Percentiles rank a stretch among this genome's conserved stretches.
Evolutionary conservation across 139 green algal species (phyloP).

Genomic region (Coelastrella sp.): DNA sequence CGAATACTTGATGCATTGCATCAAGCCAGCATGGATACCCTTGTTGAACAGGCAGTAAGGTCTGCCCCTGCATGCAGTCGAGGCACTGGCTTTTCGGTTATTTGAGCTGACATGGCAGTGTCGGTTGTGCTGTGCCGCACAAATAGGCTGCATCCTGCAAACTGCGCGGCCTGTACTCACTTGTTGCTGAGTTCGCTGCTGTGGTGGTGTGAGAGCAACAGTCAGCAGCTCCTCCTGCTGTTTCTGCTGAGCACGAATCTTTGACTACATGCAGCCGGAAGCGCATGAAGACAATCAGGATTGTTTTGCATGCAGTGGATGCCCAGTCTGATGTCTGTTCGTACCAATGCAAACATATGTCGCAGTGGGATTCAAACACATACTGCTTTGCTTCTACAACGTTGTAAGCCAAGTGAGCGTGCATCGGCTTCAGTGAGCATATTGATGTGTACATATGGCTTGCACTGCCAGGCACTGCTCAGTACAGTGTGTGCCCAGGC

Average conservation of each 20-base stretch:
- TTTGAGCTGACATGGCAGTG: too few relatives aligned
- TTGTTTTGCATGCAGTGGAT: background rate
- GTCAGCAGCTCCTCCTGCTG: constrained; percentile 6
- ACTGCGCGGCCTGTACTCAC: too few relatives aligned
- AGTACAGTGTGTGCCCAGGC: background rate
- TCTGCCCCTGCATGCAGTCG: too few relatives aligned
- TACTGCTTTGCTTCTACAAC: background rate
- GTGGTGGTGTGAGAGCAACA: constrained; percentile 24
- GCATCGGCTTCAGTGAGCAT: too few relatives aligned
- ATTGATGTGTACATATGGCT: background rate
- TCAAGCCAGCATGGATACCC: too few relatives aligned
- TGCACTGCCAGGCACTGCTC: background rate
- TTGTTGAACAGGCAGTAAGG: too few relatives aligned
- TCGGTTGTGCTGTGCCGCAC: too few relatives aligned
- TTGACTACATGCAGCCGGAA: background rate
- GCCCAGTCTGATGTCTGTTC: background rate
- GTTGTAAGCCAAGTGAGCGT: background rate
- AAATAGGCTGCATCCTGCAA: too few relatives aligned
- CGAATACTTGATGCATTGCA: too few relatives aligned
- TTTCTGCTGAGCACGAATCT: constrained; percentile 2
- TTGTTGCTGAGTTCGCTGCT: constrained; percentile 20
- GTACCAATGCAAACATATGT: background rate
- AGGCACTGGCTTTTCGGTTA: too few relatives aligned
- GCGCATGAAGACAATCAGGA: background rate
- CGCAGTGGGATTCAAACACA: background rate